phyloP scores from a whole-genome alignment of 257 asterid species.

The Solanum rostratum region DNA sequence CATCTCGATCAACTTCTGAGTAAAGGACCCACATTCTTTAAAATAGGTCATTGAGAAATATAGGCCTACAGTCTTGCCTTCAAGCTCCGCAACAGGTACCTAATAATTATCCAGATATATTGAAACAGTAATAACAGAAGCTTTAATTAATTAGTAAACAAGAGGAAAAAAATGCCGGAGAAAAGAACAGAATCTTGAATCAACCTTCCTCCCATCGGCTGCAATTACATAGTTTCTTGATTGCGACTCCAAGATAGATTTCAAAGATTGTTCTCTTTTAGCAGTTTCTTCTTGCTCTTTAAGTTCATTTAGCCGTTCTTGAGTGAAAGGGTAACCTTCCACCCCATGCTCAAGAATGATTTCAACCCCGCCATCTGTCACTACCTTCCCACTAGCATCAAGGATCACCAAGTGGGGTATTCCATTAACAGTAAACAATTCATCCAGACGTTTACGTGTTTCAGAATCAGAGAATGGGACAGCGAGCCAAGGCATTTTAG shows the following conservation, averaged over 20 bases:
- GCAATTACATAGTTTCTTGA: conserved; percentile 60
- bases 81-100: conserved; percentile 65
- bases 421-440: conserved; percentile 43
- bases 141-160: neutral
- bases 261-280: conserved; percentile 59
- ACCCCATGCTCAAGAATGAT: conserved; percentile 44
- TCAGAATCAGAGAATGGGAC: conserved; percentile 70
- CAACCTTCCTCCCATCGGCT: conserved; percentile 62
- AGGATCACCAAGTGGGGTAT: conserved; percentile 73
- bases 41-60: conserved; percentile 39
- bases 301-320: conserved; percentile 28
- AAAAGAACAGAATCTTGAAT: neutral
- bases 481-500: conserved; percentile 93
- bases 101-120: conserved; percentile 4
- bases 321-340: conserved; percentile 68
- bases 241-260: conserved; percentile 34
- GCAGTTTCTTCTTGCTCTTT: conserved; percentile 53
- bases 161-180: neutral
- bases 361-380: conserved; percentile 41
- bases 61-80: conserved; percentile 68
- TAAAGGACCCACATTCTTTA: conserved; percentile 28
- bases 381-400: conserved; percentile 42
- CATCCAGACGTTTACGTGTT: conserved; percentile 33
- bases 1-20: conserved; percentile 34
- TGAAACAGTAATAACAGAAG: neutral